Evolutionary conservation across 2,329 filamentous ascomycete genomes (phyloP), one percentile per base, ranked within the genome.

Genomic region (Juglanconis juglandina): DNA sequence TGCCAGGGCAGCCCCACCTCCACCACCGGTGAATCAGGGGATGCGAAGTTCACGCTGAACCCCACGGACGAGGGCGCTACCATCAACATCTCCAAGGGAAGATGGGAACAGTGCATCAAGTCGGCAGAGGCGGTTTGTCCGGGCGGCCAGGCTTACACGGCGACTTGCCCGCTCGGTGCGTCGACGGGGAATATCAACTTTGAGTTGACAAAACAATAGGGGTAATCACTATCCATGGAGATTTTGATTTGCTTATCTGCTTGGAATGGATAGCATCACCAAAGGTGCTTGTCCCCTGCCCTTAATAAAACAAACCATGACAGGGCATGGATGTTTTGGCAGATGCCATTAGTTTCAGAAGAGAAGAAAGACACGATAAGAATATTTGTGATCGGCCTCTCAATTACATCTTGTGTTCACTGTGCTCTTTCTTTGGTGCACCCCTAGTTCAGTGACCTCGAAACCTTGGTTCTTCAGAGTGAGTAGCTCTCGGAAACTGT

Each of bases 61-160:
- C 73, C 78, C 2, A 73, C 73, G 11, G 72, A 71, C 4, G 59
- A 66, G 1, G 80, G 78, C 8, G 75, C 77, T 32, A 80, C 76
- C 9, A 83, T 85, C 69, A 80, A 79, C 70, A 76, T 85, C 61
- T 76, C 75, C 49, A 84, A 83, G 71, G 76, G 75, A n/a, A 71
- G 76, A 32, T 83, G 82, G 81, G 79, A 83, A 68, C 73, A 76
- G 50, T 85, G 82, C 66, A 76, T 84, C 55, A 75, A 79, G 46
- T 81, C 82, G 24, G 82, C 81, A 50, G 70, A 77, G 60, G 77
- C 79, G 58, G 75, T 76, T 44, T 83, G 81, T 67, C 79, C 79
- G 32, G 78, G 75, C n/a, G 80, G 80, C 30, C 79, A 76, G 60
- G 73, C 81, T 67, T 72, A 69, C 51, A 77, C 71, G 30, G 76